Evolutionary conservation across 768 basidiomycete species (phyloP), one percentile per base, ranked within the genome.

Genomic region (Rhodotorula paludigena): DNA sequence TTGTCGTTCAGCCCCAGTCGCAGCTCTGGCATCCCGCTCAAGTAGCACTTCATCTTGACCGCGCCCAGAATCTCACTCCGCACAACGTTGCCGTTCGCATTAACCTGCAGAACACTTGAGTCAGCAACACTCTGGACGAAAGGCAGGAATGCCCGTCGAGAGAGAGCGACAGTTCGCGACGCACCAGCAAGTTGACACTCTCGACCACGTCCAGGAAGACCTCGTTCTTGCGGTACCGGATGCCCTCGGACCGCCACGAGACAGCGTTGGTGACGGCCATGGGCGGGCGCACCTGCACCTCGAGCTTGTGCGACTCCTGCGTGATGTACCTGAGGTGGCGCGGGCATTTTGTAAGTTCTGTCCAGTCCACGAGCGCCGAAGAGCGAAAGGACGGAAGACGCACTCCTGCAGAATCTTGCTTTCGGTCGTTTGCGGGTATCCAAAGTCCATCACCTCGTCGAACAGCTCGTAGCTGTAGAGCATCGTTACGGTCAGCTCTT

Each of bases 371-470:
- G 35, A 1, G 32, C 25, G 28, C 16, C 20, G 11, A 23, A 32
- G 11, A 11, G 21, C 12, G 12, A 25, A 20, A 44, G 12, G 15
- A 7, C 15, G 42, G 16, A n/a, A 15, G 23, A 49, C 86, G 75
- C 70, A 90, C 87, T 98, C 94, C 80, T 98, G 94, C 58, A 98
- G 80, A 74, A 98, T 99, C 83, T 99, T 98, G 83, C 90, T 92
- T 81, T 99, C 96, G 23, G 96, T 98, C 48, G 94, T 99, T 79
- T 98, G 96, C 0, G 96, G 94, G 77, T 88, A 97, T 14, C 96
- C 96, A 80, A 96, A 99, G 81, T 99, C 96, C 92, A 98, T 97
- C 91, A 98, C 97, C 82, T 99, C 96, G 76, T 98, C 94, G 82
- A 99, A 84, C 60, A 98, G 85, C 78, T 98, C 94, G 79, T 96